A percentile compares a stretch with the other conserved stretches of the same genome.
Evolutionary conservation across 768 basidiomycete genomes (phyloP).

Genomic region (Naganishia kalamii): DNA sequence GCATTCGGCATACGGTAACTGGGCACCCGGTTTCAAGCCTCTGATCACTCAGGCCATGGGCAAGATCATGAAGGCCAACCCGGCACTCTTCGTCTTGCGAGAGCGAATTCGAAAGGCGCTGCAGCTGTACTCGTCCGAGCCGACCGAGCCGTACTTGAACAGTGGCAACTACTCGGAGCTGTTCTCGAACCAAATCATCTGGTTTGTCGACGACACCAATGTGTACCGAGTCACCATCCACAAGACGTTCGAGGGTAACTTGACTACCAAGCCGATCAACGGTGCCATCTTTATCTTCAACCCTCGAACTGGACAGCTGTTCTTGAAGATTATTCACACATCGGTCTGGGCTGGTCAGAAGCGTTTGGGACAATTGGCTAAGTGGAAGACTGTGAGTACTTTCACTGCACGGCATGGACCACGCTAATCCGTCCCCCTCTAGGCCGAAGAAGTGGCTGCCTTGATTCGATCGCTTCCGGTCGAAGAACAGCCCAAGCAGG

Average conservation of each 20-base stretch:
- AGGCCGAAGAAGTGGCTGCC: slow-evolving; percentile 96
- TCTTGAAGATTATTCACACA: slow-evolving; percentile 98
- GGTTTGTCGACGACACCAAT: slow-evolving; percentile 99
- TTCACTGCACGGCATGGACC: neutral
- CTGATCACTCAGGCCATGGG: slow-evolving; percentile 98
- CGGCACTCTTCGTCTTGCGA: slow-evolving; percentile 90
- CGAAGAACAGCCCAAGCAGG: slow-evolving; percentile 99
- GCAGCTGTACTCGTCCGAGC: slow-evolving; percentile 96
- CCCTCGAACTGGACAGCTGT: slow-evolving; percentile 93
- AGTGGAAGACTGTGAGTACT: slow-evolving; percentile 64
- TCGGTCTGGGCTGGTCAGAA: slow-evolving; percentile 99
- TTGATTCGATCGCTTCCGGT: slow-evolving; percentile 96
- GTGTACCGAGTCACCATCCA: slow-evolving; percentile 84
- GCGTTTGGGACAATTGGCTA: slow-evolving; percentile 96
- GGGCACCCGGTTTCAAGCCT: slow-evolving; percentile 98
- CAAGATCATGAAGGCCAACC: slow-evolving; percentile 99
- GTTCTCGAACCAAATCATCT: slow-evolving; percentile 98
- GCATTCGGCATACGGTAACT: slow-evolving; percentile 97
- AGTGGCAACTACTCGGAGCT: slow-evolving; percentile 89
- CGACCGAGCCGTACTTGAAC: slow-evolving; percentile 97
- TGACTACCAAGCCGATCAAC: slow-evolving; percentile 97
- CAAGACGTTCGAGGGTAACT: slow-evolving; percentile 99
- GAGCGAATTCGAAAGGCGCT: slow-evolving; percentile 98
- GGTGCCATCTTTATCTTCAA: slow-evolving; percentile 69
- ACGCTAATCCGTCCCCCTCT: slow-evolving; percentile 49